Evolutionary conservation across 768 basidiomycete species (phyloP).

Genomic region (Plicaturopsis crispa): DNA sequence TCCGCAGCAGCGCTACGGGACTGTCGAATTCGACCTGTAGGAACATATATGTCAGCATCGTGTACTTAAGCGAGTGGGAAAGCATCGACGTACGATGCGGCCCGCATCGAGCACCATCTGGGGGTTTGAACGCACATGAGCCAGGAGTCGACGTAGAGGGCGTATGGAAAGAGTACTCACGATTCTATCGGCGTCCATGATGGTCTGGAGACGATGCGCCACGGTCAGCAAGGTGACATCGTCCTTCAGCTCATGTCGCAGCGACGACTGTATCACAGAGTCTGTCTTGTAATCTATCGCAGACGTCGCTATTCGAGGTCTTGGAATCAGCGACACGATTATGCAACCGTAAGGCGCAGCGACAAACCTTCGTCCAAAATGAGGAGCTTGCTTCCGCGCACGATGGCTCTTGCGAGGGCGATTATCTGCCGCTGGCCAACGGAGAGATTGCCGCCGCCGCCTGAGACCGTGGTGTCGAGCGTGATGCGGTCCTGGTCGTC

Average conservation of each 20-base stretch:
- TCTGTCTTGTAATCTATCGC: conserved; percentile 54
- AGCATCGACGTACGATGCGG: no score
- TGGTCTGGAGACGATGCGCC: conserved; percentile 50
- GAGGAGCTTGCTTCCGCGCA: conserved; percentile 47
- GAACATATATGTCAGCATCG: no score
- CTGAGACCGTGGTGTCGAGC: conserved; percentile 36
- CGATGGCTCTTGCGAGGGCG: conserved; percentile 51
- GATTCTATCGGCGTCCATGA: conserved; percentile 58
- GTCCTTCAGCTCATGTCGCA: conserved; percentile 34
- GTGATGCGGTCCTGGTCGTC: conserved; percentile 30
- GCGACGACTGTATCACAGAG: conserved; percentile 45
- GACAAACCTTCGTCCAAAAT: conserved; percentile 47
- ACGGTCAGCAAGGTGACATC: conserved; percentile 49
- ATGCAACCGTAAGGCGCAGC: neutral
- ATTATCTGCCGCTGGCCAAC: conserved; percentile 58
- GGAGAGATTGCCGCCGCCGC: conserved; percentile 37
- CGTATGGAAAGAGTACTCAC: conserved; percentile 20
- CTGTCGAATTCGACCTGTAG: conserved; percentile 48
- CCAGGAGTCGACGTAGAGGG: conserved; percentile 2
- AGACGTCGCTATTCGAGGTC: conserved; percentile 28
- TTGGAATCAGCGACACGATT: neutral
- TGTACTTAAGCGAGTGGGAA: no score
- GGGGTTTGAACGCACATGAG: neutral
- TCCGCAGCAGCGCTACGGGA: conserved; percentile 37
- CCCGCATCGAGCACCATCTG: conserved; percentile 39